Conservation (phyloP, 1,284 basidiomycete genomes). For the Gymnopus androsaceus region DNA sequence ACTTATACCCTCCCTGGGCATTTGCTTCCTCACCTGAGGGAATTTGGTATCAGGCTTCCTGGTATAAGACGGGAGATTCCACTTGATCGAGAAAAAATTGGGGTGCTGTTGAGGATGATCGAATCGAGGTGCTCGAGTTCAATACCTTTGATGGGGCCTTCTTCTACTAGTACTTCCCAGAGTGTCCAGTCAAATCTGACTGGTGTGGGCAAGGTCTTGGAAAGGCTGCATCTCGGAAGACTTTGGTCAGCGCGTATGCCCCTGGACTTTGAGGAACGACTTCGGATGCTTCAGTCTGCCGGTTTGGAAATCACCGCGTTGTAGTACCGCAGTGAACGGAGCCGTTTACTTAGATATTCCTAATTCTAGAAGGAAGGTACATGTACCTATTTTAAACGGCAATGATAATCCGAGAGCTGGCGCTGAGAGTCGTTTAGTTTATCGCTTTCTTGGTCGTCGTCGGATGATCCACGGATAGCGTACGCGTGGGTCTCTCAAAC, state of each 20-base stretch:
- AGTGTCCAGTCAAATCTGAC: no score
- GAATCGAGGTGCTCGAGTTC: slow-evolving; percentile 1
- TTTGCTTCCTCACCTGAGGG: neutral
- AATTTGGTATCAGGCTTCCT: slow-evolving; percentile 5
- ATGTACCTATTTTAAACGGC: no score
- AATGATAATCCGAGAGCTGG: no score
- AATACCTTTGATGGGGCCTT: no score
- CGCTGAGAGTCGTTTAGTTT: no score
- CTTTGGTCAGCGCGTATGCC: neutral
- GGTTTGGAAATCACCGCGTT: neutral
- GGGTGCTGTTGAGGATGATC: neutral
- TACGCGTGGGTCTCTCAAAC: no score
- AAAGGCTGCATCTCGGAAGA: neutral
- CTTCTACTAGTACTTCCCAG: neutral
- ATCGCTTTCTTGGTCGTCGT: no score
- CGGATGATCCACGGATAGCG: no score
- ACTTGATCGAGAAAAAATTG: neutral
- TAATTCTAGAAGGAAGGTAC: no score
- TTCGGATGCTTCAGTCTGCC: neutral
- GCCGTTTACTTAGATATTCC: no score
- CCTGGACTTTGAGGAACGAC: neutral
- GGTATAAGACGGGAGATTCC: neutral
- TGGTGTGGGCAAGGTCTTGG: neutral
- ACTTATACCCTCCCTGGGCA: neutral
- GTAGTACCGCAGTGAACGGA: neutral